Percentiles rank a stretch among this genome's conserved stretches.
These are phyloP conservation scores for Ustilago nuda DNA, from an alignment of 1,284 basidiomycete genomes.

Conservation along the genomic window DNA sequence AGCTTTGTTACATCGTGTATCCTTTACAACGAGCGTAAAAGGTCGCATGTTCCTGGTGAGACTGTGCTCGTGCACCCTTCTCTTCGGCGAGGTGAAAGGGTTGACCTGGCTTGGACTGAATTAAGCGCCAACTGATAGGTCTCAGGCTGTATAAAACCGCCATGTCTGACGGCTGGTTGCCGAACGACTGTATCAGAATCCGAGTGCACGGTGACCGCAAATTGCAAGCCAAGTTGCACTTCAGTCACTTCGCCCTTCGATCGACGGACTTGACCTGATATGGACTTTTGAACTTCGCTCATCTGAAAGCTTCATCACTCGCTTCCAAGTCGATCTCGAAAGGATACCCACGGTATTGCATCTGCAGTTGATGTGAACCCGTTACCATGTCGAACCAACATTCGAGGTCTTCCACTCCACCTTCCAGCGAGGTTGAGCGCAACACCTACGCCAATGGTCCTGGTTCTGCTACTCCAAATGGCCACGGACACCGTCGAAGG, in stretches of 20 bases:
- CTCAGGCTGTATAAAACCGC: neutral
- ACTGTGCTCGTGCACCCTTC: slow-evolving; percentile 12
- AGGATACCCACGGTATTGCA: neutral
- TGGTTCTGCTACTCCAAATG: slow-evolving; percentile 14
- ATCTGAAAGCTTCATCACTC: too few relatives aligned
- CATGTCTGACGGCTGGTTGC: neutral
- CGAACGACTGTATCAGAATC: neutral
- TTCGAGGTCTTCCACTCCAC: slow-evolving; percentile 34
- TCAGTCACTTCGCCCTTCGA: neutral
- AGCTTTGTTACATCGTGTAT: neutral
- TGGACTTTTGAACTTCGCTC: neutral
- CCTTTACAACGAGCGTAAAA: neutral
- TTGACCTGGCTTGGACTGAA: neutral
- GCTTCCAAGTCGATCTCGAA: neutral
- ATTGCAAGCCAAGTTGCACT: slow-evolving; percentile 3
- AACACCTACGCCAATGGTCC: slow-evolving; percentile 20
- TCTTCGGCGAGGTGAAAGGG: neutral
- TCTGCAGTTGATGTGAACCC: neutral
- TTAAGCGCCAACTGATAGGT: slow-evolving; percentile 8
- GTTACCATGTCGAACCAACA: slow-evolving; percentile 28
- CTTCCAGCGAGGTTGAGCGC: slow-evolving; percentile 41
- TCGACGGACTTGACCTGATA: neutral
- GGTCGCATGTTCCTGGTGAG: neutral
- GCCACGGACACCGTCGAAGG: slow-evolving; percentile 25
- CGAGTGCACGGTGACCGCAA: slow-evolving; percentile 2